These are phyloP conservation scores for Zelopaecilomyces penicillatus DNA, from an alignment of 2,329 filamentous ascomycete species.

Conservation along the genomic window DNA sequence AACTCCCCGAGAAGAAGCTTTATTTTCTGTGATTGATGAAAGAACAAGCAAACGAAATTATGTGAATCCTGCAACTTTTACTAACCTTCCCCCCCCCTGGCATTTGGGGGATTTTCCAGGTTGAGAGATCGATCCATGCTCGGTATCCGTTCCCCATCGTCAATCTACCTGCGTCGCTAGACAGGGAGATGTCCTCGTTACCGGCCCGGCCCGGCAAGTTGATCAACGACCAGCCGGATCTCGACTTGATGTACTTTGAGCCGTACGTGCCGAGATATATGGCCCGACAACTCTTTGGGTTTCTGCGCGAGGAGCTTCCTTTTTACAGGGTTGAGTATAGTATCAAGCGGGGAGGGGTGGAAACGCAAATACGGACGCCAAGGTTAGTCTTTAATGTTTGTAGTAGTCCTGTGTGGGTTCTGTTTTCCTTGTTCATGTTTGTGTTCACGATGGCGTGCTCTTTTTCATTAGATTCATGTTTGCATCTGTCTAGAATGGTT, in stretches of 20 bases:
- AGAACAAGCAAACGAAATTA: too few species aligned
- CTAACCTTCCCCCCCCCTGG: not conserved
- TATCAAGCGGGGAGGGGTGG: constrained; percentile 56
- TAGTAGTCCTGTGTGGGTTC: too few species aligned
- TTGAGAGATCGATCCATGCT: constrained; percentile 29
- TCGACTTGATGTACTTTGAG: constrained; percentile 68
- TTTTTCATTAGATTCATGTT: too few species aligned
- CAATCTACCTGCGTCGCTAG: constrained; percentile 31
- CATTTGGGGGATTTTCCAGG: constrained; percentile 8
- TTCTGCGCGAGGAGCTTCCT: constrained; percentile 61
- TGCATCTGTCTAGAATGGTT: too few species aligned
- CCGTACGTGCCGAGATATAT: constrained; percentile 56
- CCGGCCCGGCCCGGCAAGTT: constrained; percentile 44
- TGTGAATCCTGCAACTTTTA: too few species aligned
- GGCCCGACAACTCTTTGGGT: constrained; percentile 55
- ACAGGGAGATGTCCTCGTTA: constrained; percentile 30
- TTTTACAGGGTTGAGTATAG: constrained; percentile 71
- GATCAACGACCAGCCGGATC: constrained; percentile 59
- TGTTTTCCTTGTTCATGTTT: too few species aligned
- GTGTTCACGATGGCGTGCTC: too few species aligned
- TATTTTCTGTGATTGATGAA: too few species aligned
- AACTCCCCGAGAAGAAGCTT: too few species aligned
- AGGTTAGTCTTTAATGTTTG: constrained; percentile 22
- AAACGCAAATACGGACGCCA: constrained; percentile 52
- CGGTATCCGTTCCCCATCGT: constrained; percentile 45